Conservation (phyloP, 805 yeast genomes). For the Kregervanrija fluxuum region DNA sequence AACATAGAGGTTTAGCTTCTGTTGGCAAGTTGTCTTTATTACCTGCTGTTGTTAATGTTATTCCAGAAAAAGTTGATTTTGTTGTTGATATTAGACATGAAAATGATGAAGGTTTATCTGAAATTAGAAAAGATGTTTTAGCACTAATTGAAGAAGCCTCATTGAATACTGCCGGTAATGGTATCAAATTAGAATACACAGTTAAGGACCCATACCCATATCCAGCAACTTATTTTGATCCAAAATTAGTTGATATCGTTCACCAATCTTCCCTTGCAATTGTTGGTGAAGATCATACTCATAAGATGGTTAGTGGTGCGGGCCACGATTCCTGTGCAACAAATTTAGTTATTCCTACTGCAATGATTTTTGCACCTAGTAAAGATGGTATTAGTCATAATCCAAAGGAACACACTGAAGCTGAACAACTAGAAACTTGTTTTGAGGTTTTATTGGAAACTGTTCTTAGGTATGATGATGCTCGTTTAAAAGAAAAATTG, state of each 20-base stretch:
- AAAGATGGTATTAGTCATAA: constrained; percentile 62
- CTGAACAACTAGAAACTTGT: constrained; percentile 58
- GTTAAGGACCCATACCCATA: constrained; percentile 31
- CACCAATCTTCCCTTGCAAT: constrained; percentile 42
- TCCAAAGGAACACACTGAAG: constrained; percentile 58
- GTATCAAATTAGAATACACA: constrained; percentile 36
- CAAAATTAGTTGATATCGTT: constrained; percentile 45
- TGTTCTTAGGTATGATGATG: constrained; percentile 24
- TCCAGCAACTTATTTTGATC: constrained; percentile 51
- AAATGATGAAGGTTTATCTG: constrained; percentile 36
- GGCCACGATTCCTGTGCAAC: constrained; percentile 70
- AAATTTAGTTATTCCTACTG: constrained; percentile 50
- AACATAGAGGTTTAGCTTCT: constrained; percentile 46
- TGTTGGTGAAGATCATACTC: constrained; percentile 37
- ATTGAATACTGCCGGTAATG: constrained; percentile 25
- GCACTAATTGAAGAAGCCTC: constrained; percentile 20
- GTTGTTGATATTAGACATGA: constrained; percentile 56
- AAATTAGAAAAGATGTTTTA: constrained; percentile 30
- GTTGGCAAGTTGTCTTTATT: constrained; percentile 50
- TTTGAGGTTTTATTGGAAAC: constrained; percentile 49
- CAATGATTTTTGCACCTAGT: constrained; percentile 70
- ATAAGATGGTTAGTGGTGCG: constrained; percentile 57
- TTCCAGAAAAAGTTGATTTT: constrained; percentile 55
- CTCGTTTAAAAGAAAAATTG: constrained; percentile 7
- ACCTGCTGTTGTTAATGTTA: constrained; percentile 62